Evolutionary conservation across 805 yeast species (phyloP), one percentile per base, ranked within the genome.

Genomic region (Lipomyces anomalus): DNA sequence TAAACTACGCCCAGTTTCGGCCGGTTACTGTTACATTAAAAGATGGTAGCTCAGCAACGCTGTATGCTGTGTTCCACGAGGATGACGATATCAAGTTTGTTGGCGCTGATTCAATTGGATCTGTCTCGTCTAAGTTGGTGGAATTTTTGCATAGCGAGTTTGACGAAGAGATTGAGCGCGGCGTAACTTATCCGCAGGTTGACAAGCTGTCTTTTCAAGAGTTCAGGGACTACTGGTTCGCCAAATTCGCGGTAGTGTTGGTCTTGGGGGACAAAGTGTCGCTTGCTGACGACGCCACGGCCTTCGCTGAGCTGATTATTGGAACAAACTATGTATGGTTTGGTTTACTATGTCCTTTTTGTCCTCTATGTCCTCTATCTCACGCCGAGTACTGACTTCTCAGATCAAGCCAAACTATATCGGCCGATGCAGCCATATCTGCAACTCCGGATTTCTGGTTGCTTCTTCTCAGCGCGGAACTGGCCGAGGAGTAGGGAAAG

Each of bases 401-500:
- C 84, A 82, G 62, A 70, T 88, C 57, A 87, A 84, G 59, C 95
- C 97, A 16, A 89, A 89, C 64, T 89, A 88, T 61, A 65, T 71
- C 2, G 95, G 95, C 6, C 74, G 95, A 47, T 81, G 90, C 52
- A 78, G 92, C 0, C 96, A 89, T 58, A 81, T 78, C 23, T 86
- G 95, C 58, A 89, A 89, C 61, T 96, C 80, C 0, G 95, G 94
- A 0, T 89, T 89, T 59, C 61, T 87, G 7, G 95, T 89, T 4
- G 75, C 75, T 47, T 69, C 71, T 6, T 52, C 52, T 0, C 67
- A 67, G 22, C 72, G 97, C 50, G 92, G 94, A 0, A 62, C 71
- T 38, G 81, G 83, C 6, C 30, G 9, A 9, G 30, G 30, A 9
- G 64, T 85, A 13, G 96, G 95, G 1, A 71, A 67, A 29, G 73